Evolutionary conservation across 352 stramenopile species (phyloP).

Genomic region (Aphanomyces cochlioides): DNA sequence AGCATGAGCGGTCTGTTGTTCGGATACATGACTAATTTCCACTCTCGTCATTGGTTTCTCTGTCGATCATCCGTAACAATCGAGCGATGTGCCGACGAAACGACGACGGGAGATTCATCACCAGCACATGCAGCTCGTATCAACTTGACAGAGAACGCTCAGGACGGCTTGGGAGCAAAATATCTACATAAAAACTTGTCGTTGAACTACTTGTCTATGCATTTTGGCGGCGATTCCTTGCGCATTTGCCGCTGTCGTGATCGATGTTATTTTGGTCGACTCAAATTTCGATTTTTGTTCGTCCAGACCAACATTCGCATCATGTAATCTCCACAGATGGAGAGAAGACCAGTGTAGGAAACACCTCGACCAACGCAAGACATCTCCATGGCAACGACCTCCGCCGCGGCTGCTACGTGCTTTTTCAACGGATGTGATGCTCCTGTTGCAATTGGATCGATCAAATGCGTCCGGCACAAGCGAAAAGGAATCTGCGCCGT

Average conservation of each 20-base stretch:
- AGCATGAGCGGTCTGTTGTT: too few species aligned
- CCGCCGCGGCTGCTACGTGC: not conserved
- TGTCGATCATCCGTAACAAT: too few species aligned
- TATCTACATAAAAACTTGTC: too few species aligned
- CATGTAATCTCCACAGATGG: not conserved
- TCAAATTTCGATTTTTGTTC: not conserved
- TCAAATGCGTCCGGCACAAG: not conserved
- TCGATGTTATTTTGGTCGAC: not conserved
- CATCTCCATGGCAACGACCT: not conserved
- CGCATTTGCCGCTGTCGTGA: not conserved
- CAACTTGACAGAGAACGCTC: too few species aligned
- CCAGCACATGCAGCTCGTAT: too few species aligned
- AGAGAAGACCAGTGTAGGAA: not conserved
- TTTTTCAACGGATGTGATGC: not conserved
- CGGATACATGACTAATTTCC: too few species aligned
- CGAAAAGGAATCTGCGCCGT: not conserved
- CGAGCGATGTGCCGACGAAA: too few species aligned
- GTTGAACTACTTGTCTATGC: too few species aligned
- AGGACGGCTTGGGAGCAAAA: too few species aligned
- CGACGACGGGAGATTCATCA: too few species aligned
- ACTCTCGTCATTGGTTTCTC: too few species aligned
- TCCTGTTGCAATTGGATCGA: not conserved
- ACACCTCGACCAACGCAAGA: not conserved
- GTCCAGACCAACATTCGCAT: not conserved
- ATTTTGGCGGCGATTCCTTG: too few species aligned